Evolutionary conservation across 2,329 filamentous ascomycete species (phyloP), one percentile per base, ranked within the genome.

Genomic region (Cladorrhinum sp.): DNA sequence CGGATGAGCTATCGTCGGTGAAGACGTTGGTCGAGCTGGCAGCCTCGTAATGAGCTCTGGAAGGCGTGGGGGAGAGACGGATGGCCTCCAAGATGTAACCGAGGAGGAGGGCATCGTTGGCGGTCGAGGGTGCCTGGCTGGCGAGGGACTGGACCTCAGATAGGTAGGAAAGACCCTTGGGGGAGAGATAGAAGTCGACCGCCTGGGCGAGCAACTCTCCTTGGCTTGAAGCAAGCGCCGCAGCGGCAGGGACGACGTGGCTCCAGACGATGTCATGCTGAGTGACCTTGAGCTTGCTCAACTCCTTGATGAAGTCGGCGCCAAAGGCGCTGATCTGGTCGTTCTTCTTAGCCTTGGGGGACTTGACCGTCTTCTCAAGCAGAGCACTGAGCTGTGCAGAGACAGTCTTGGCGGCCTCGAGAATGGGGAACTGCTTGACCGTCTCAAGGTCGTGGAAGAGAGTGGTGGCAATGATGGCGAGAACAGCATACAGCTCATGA

Each of bases 61-160:
- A 82, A 58, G 85, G 84, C 0, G 83, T 84, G 10, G 86, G 85
- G 3, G 86, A 84, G 57, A 93, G 78, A 42, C 90, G 86, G 59
- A 90, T 81, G 16, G 86, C 89, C 73, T 91, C 91, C 77, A 89
- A 80, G 49, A 84, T 85, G 70, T 91, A 92, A 42, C 86, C 87
- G 1, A 89, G 79, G 2, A 94, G 79, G 33, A 83, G 75, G 1
- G 85, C 79, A 64, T 92, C 87, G 0, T 80, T 82, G 64, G 86
- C 83, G 12, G 83, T 79, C 1, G 77, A 76, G 0, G 81, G 77
- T 3, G 85, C 78, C 42, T 81, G 71, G 33, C 79, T 75, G 26
- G 90, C 84, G 16, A 89, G 76, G 18, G 76, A 76, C 66, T 87
- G 81, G 58, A 93, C 80, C 49, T 86, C 83, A 0, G 82, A 77